Base-by-base conservation (phyloP, 371 early-diverging fungal species). In the Vavraia culicis region DNA sequence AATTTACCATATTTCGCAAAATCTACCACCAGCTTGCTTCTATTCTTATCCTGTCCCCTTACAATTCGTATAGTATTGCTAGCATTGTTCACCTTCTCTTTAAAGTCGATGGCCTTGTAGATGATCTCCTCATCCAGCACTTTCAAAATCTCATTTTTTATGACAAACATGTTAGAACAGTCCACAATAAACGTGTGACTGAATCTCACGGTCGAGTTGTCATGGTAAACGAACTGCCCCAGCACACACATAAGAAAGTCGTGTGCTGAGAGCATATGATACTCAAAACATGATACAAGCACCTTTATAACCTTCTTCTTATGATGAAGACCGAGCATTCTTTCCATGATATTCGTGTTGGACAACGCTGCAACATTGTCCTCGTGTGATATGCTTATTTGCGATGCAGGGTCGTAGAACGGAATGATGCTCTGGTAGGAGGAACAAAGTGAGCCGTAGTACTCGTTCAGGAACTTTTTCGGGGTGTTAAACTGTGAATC, bases 91-190 rank as follows among this genome's bases (percentile, higher is more conserved):
- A 45, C 20, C 20, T 13, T 44, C 4, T 50, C 21, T 1, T 18
- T 39, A 21, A 18, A 32, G 0, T 49, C 10, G 2, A 15, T 15
- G 0, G 21, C 22, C 33, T 57, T 54, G 38, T 52, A 58, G 11
- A 52, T 22, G 16, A 58, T 37, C 33, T 58, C 58, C 34, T 58
- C 58, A 37, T 58, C 44, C 15, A 58, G 40, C 19, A 58, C 43
- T 11, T 34, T 22, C 22, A 43, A 23, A 31, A 37, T 58, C 18
- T 58, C 58, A 37, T 42, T 42, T 27, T 41, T 33, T 15, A 58
- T 58, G 7, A 33, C 16, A 22, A 47, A 35, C 18, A 18, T 13
- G 11, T 35, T 39, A 4, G 31, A 36, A 32, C 33, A 47, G 5
- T 42, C 8, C 13, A 58, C 13, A 33, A 58, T 18, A 19, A 58